Evolutionary conservation across 768 basidiomycete genomes (phyloP).

Genomic region (Suillus spraguei): DNA sequence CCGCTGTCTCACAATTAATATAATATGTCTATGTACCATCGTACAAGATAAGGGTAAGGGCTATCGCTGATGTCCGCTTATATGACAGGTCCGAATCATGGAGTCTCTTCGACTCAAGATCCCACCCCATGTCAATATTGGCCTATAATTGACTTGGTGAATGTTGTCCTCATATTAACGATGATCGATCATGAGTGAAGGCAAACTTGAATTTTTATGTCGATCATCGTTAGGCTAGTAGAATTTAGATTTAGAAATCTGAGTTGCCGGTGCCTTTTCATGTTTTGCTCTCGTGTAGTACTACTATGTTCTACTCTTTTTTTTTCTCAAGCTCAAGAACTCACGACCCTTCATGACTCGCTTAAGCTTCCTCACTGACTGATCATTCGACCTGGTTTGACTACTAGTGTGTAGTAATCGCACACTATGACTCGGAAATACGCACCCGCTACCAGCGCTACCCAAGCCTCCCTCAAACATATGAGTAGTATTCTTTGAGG

Average conservation of each 20-base stretch:
- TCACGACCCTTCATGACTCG: neutral
- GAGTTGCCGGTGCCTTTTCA: neutral
- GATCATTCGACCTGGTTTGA: neutral
- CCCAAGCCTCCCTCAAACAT: neutral
- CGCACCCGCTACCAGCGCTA: neutral
- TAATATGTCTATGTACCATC: slow-evolving; percentile 3
- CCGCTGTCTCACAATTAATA: neutral
- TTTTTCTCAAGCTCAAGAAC: neutral
- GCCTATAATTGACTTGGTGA: neutral
- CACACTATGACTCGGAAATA: neutral
- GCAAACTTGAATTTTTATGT: neutral
- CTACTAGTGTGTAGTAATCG: neutral
- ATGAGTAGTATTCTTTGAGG: neutral
- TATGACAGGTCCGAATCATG: neutral
- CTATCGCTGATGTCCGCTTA: neutral
- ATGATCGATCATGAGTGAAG: neutral
- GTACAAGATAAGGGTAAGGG: neutral
- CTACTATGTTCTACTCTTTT: neutral
- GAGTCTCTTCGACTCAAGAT: neutral
- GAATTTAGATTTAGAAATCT: neutral
- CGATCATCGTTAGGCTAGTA: neutral
- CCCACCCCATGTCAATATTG: neutral
- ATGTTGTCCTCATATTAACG: neutral
- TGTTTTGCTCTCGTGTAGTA: neutral
- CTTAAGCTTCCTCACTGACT: neutral